Conservation (phyloP, 371 early-diverging fungal genomes). For the Mucor irregularis region DNA sequence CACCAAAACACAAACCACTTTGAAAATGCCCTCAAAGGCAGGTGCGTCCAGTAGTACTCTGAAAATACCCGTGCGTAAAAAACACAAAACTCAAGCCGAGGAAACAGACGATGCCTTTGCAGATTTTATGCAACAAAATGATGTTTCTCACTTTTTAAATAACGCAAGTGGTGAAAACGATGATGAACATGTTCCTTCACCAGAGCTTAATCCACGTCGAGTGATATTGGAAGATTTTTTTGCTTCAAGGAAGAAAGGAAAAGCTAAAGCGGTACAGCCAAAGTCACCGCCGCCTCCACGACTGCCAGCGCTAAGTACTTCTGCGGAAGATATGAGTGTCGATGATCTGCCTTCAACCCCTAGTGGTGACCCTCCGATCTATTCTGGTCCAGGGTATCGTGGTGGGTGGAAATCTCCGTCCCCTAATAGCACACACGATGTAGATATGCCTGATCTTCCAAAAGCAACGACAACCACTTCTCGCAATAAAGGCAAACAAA, state of each 20-base stretch:
- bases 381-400: not conserved
- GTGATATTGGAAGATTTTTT: not conserved
- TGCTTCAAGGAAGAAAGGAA: not conserved
- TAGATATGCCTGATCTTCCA: not conserved
- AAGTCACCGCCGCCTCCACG: not conserved
- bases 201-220: too few relatives aligned
- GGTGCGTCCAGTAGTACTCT: not conserved
- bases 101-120: slow-evolving; percentile 3
- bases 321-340: not conserved
- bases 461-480: not conserved
- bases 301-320: too few relatives aligned
- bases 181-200: too few relatives aligned
- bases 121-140: slow-evolving; percentile 3
- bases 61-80: too few relatives aligned
- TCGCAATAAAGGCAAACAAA: slow-evolving; percentile 1
- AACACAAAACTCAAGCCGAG: too few relatives aligned
- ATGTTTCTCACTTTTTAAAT: slow-evolving; percentile 1
- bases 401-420: too few relatives aligned
- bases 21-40: slow-evolving; percentile 7
- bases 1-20: not conserved
- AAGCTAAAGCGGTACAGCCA: not conserved
- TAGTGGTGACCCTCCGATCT: not conserved
- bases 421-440: not conserved
- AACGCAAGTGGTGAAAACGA: not conserved
- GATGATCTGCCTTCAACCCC: not conserved